phyloP scores from a whole-genome alignment of 768 basidiomycete genomes.

The Mycena filopes region DNA sequence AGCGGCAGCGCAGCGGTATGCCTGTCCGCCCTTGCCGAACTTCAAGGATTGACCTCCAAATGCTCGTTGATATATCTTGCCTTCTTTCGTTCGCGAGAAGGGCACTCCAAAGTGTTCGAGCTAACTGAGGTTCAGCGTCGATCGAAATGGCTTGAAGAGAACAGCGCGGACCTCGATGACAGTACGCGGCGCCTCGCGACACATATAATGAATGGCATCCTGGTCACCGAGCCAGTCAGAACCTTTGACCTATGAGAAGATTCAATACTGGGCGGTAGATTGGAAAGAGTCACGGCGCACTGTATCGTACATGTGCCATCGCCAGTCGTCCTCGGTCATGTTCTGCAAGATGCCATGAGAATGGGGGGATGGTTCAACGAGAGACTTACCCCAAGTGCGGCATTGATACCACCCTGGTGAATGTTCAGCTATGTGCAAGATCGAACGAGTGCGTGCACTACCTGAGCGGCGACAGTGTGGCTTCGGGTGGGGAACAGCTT shows the following conservation, averaged over 20 bases:
- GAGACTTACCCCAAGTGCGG: slow-evolving; percentile 85
- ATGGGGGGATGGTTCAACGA: slow-evolving; percentile 16
- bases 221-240: slow-evolving; percentile 99
- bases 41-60: slow-evolving; percentile 98
- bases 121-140: slow-evolving; percentile 51
- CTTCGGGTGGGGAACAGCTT: slow-evolving; percentile 98
- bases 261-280: slow-evolving; percentile 27
- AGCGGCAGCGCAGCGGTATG: slow-evolving; percentile 98
- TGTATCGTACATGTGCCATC: slow-evolving; percentile 99
- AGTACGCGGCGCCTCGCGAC: slow-evolving; percentile 92
- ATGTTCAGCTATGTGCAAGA: slow-evolving; percentile 28
- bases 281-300: slow-evolving; percentile 54
- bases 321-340: slow-evolving; percentile 99
- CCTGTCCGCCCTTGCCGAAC: slow-evolving; percentile 98
- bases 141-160: not conserved
- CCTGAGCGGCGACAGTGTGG: slow-evolving; percentile 99
- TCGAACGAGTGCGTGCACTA: slow-evolving; percentile 42
- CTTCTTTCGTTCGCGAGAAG: slow-evolving; percentile 97
- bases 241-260: slow-evolving; percentile 88
- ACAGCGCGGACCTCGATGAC: slow-evolving; percentile 82
- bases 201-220: slow-evolving; percentile 99
- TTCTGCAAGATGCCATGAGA: slow-evolving; percentile 61
- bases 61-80: slow-evolving; percentile 99
- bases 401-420: slow-evolving; percentile 94
- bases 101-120: slow-evolving; percentile 99